Base-by-base conservation (phyloP, 768 basidiomycete species). In the Agrocybe pediades region DNA sequence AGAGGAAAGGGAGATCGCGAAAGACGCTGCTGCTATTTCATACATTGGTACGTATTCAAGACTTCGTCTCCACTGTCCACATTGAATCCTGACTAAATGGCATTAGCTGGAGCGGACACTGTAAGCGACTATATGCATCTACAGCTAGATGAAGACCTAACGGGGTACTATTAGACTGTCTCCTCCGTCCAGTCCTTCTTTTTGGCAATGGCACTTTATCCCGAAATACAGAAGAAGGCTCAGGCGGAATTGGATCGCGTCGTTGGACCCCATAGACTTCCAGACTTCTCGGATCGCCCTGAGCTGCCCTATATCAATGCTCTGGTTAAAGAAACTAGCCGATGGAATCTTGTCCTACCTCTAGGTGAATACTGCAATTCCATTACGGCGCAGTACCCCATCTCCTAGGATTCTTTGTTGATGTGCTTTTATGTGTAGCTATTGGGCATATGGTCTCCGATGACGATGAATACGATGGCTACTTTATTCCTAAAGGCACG, bases 331-430 rank as follows among this genome's bases (percentile, higher is more conserved):
- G 51, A 53, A 29, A 16, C 46, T 16, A 46, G 46, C 16, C 51
- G 51, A 27, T 53, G 51, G 51, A 53, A 53, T 39, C 51, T 46
- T 17, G 40, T 53, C 5, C 30, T 44, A 27, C 51, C 51, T 9
- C 44, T 53, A 20, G 51, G 33, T 36, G n/a, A n/a, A 36, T 13
- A n/a, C 11, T 36, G 29, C 29, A n/a, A n/a, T 15, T 30, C 15
- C 7, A 30, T 30, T 30, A 6, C 15, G 29, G 29, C 15, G 6
- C 29, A 30, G 29, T 7, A 15, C 15, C n/a, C n/a, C n/a, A n/a
- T n/a, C n/a, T n/a, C n/a, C n/a, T n/a, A n/a, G 29, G 15, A 30
- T 30, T 30, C 8, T 30, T 30, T 30, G 29, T 7, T 15, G 8
- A 7, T 15, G 7, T 30, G 7, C 15, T 15, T 30, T 30, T 15